Base-by-base conservation (phyloP, 257 asterid genomes). In the Dorcoceras hygrometricum region DNA sequence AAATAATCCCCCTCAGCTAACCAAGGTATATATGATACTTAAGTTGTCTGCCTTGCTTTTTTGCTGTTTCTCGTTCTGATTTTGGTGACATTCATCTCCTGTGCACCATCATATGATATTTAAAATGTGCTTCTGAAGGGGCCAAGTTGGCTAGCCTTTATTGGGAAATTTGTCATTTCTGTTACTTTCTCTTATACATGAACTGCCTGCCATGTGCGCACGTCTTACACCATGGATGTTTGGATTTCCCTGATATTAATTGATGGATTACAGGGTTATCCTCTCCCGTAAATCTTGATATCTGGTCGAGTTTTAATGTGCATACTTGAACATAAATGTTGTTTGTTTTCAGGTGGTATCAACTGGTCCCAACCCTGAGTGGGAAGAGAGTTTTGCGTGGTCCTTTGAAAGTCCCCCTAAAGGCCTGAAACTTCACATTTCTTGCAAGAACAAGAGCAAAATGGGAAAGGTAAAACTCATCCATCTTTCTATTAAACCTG, bases 361-460 rank as follows among this genome's bases (percentile, higher is more conserved):
- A 6, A 93, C 95, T 27, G 96, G 97, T 43, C 97, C 99, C 67
- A 93, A 90, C 69, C 99, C 99, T 23, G 96, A 88, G 66, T 93
- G 97, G 88, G 99, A 90, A 0, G 99, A 93, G 79, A 93, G 95
- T 81, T 93, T 93, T 69, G 74, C 89, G 0, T 93, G 97, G 99
- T 85, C 96, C 64, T 90, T 90, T 28, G 99, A 93, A 80, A 90
- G 99, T 79, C 99, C 99, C 62, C 99, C 99, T 22, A 93, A 93
- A 74, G 99, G 99, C 76, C 96, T 90, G 89, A 94, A 94, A 82
- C 95, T 94, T 70, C 99, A 94, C 77, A 94, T 94, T 70, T 94
- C 99, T 46, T 90, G 99, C 97, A 94, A 94, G 87, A 94, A 94
- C 73, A 90, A 94, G 89, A 94, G 97, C 95, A 94, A 94, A 73